Evolutionary conservation across 2,329 filamentous ascomycete genomes (phyloP), one percentile per base, ranked within the genome.

Genomic region (Eutypella sp.): DNA sequence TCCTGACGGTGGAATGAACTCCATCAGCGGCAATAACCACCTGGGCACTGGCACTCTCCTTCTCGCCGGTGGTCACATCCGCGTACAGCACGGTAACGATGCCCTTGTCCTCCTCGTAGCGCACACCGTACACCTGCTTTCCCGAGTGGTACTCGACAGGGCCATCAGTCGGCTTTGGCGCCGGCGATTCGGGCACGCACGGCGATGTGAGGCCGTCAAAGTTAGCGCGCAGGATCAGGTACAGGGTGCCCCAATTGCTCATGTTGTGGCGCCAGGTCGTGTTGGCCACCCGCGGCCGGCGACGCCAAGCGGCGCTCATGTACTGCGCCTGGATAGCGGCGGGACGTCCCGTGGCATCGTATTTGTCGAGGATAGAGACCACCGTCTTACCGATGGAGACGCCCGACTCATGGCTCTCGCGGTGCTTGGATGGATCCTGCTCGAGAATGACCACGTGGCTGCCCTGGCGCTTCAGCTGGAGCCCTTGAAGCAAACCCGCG

Each of bases 191-290:
- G 0, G 56, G 55, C 8, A 55, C 53, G 2, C 54, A 51, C 2
- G 53, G 37, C 1, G 60, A 61, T 1, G 46, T 43, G 3, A 55
- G 20, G 2, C 67, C 68, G 45, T 72, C 68, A 37, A 69, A 68
- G 40, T 68, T 64, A 49, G 66, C 68, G 7, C 68, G 54, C 7
- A 71, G 54, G 6, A 70, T 52, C 16, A 63, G 57, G 46, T 71
- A 69, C 31, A 71, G 47, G 22, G 67, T 44, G 33, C 67, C 67
- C 69, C 70, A 73, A 44, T 63, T 68, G 1, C 68, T 69, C 57
- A 68, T 65, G 16, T 60, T 50, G 46, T 67, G 61, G 23, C 51
- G 42, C 8, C 54, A 43, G 2, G 51, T 56, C 16, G 46, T 38
- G 8, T 40, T 24, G 20, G 27, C 41, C 13, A 51, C 23, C 9